Evolutionary conservation across 148 eudicot species (phyloP), one percentile per base, ranked within the genome.

Genomic region (Rhododendron kiyosumense): DNA sequence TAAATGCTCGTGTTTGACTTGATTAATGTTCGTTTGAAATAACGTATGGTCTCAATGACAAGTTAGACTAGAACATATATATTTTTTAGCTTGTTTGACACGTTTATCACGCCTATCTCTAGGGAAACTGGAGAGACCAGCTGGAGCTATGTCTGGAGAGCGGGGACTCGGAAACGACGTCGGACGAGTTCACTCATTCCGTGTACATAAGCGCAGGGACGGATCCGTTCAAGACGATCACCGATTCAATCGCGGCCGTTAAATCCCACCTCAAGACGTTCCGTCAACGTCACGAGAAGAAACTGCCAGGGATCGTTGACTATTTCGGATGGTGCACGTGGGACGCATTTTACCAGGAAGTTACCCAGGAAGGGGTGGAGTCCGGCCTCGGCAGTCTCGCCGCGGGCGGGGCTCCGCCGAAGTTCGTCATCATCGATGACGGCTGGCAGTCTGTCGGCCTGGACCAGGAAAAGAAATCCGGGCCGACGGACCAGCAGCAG

Each of bases 271-370:
- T 95, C 46, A 89, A 91, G 81, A 92, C 95, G 32, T 95, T 95
- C 82, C 85, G 92, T 87, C 94, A 89, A 54, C 89, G 94, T 0
- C 90, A 93, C 45, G 98, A 95, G 88, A 95, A 95, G 89, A 89
- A 91, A 84, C 49, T 94, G 17, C 96, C 98, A 0, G 93, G 93
- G 13, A 92, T 94, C 57, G 86, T 94, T 36, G 97, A 94, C 86
- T 94, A 88, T 80, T 95, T 95, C 49, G 98, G 98, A 78, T 95
- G 98, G 98, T 95, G 98, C 86, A 95, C 98, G 2, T 95, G 98
- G 98, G 98, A 95, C 85, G 98, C 98, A 20, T 95, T 95, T 86
- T 95, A 95, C 86, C 96, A 93, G 74, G 91, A 95, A 45, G 98
- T 95, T 43, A 92, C 94, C 82, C 98, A 95, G 75, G 97, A 95